Evolutionary conservation across 73 alveolate genomes (phyloP).

Genomic region (Paramecium pentaurelia): DNA sequence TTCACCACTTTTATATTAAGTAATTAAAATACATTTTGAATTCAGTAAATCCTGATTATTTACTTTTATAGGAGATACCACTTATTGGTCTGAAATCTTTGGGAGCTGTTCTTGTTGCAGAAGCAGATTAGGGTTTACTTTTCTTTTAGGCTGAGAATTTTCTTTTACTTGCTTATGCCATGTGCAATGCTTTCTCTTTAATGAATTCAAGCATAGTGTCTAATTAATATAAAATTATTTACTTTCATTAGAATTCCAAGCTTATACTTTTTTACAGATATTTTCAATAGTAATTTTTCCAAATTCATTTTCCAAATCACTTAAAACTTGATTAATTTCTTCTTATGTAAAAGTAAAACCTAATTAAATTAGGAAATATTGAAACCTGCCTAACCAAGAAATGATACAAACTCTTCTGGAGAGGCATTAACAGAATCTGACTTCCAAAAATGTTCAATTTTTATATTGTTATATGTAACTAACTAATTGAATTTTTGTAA

Average conservation of each 20-base stretch:
- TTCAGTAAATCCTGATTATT: conserved; percentile 45
- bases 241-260: conserved; percentile 35
- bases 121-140: conserved; percentile 38
- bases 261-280: conserved; percentile 8
- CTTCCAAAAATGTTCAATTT: conserved; percentile 51
- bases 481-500: conserved; percentile 7
- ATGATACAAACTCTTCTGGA: conserved; percentile 42
- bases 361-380: not conserved
- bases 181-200: conserved; percentile 20
- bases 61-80: conserved; percentile 41
- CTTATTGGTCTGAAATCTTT: conserved; percentile 39
- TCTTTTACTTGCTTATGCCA: conserved; percentile 26
- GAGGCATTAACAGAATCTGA: conserved; percentile 38
- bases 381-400: not conserved
- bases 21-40: not conserved
- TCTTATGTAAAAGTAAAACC: conserved; percentile 23
- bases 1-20: not conserved
- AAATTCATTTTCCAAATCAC: conserved; percentile 30
- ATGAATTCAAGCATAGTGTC: conserved; percentile 41
- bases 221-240: not conserved
- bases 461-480: conserved; percentile 22
- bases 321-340: conserved; percentile 16
- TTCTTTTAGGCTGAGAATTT: conserved; percentile 39
- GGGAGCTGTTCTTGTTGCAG: conserved; percentile 1
- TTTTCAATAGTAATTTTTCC: conserved; percentile 24